Evolutionary conservation across 345 rosid species (phyloP), one percentile per base, ranked within the genome.

Genomic region (Toxicodendron radicans): DNA sequence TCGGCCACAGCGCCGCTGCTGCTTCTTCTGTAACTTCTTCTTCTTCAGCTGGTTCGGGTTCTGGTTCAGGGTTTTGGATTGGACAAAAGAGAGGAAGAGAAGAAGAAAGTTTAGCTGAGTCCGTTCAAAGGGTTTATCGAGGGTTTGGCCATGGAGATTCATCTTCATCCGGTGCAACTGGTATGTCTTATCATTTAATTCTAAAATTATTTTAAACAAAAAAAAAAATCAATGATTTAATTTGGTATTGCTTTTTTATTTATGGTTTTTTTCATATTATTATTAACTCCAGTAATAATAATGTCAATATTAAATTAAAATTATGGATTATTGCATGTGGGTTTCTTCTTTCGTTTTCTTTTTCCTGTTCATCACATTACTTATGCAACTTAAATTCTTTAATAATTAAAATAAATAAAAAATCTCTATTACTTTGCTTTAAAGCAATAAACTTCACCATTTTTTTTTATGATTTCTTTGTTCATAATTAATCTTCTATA

Each of bases 21-120:
- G 52, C 52, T 48, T 11, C 52, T 48, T 4, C 18, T 51, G 16
- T 51, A n/a, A 46, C 75, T 38, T 17, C 84, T 48, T 43, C 74
- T n/a, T 71, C 84, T 11, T 32, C 67, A 33, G 60, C 48, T 49
- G 53, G 48, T 56, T 81, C 81, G 45, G 78, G 74, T 18, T 73
- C 75, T 3, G 73, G 72, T 45, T 63, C 74, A 53, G 81, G 45
- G 4, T 14, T 58, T 11, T 76, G 81, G 81, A 65, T 76, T 73
- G 88, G 83, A 13, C 81, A 81, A 8, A 87, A 81, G 69, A 84
- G 87, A 64, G 76, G 73, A 33, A 75, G 86, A 43, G 81, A 85
- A 60, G 85, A 78, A 18, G 79, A 76, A 9, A 54, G 16, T 46
- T 66, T 60, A 53, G 70, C 80, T 66, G 87, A 78, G 11, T 67